These are phyloP conservation scores for Crithidia mellificae DNA, from an alignment of 208 protist species.

Conservation along the genomic window DNA sequence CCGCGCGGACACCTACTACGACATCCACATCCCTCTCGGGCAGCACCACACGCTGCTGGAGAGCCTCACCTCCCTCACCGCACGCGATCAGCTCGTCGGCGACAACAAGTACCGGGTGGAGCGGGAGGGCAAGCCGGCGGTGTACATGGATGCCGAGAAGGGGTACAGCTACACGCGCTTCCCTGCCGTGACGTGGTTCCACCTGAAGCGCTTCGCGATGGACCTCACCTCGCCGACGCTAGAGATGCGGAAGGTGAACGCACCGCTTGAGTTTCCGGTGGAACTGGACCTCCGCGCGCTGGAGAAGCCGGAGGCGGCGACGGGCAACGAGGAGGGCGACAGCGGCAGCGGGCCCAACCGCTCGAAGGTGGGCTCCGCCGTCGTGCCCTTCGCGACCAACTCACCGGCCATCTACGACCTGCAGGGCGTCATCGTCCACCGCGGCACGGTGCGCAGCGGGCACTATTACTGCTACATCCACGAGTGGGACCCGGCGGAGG, in stretches of 20 bases:
- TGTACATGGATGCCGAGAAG: slow-evolving; percentile 90
- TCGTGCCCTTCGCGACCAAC: slow-evolving; percentile 43
- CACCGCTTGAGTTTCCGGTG: slow-evolving; percentile 73
- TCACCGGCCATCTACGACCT: slow-evolving; percentile 85
- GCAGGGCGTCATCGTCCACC: slow-evolving; percentile 88
- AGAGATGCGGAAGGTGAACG: slow-evolving; percentile 86
- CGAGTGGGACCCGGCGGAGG: slow-evolving; percentile 58
- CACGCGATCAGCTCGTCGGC: slow-evolving; percentile 81
- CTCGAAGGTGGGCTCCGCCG: slow-evolving; percentile 20
- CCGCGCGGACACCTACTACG: slow-evolving; percentile 83
- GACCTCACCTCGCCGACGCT: slow-evolving; percentile 76
- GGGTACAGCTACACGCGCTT: slow-evolving; percentile 78
- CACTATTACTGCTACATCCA: slow-evolving; percentile 93
- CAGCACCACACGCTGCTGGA: slow-evolving; percentile 62
- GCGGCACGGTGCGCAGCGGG: slow-evolving; percentile 83
- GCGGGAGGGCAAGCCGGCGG: slow-evolving; percentile 56
- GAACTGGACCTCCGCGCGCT: slow-evolving; percentile 63
- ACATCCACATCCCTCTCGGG: slow-evolving; percentile 86
- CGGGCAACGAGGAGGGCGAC: not conserved
- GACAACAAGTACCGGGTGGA: slow-evolving; percentile 93
- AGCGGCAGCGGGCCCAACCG: not conserved
- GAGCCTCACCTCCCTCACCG: slow-evolving; percentile 71
- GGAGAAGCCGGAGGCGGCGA: slow-evolving; percentile 42
- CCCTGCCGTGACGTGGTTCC: slow-evolving; percentile 86
- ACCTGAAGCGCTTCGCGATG: slow-evolving; percentile 93